Percentiles rank a stretch among this genome's conserved stretches.
Conservation (phyloP, 2,329 filamentous ascomycete genomes). For the Colletotrichum sp. region DNA sequence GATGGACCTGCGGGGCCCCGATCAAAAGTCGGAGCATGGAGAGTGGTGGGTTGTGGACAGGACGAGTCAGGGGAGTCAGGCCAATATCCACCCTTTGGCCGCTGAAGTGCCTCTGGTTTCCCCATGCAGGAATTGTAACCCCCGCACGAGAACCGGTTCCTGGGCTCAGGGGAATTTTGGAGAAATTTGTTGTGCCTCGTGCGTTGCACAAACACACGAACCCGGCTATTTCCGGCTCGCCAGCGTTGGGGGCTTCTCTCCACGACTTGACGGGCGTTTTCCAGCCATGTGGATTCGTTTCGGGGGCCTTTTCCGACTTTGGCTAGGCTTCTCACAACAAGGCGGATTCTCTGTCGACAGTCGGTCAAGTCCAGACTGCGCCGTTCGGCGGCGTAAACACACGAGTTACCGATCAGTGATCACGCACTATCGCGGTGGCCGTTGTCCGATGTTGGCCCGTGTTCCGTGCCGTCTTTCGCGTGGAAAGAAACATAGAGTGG, state of each 20-base stretch:
- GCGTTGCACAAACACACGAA: neutral
- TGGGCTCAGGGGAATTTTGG: neutral
- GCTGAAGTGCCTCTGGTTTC: constrained; percentile 5
- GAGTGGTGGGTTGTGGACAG: neutral
- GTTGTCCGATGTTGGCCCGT: neutral
- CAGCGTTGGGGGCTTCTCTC: neutral
- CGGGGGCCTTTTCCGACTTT: neutral
- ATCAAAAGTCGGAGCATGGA: neutral
- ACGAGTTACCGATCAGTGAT: neutral
- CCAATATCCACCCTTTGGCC: neutral
- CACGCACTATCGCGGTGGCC: neutral
- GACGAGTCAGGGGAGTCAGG: neutral
- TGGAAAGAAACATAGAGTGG: neutral
- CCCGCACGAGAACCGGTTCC: neutral
- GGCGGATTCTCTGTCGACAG: neutral
- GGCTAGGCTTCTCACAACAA: neutral
- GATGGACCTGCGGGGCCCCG: neutral
- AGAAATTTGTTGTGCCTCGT: neutral
- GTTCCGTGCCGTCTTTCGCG: neutral
- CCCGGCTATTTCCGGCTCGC: neutral
- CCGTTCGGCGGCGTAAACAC: neutral
- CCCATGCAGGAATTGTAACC: neutral
- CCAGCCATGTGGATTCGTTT: neutral
- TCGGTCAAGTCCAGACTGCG: neutral
- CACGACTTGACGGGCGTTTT: neutral